A percentile compares a stretch with the other conserved stretches of the same genome.
Evolutionary conservation across 2,329 filamentous ascomycete genomes (phyloP).

Genomic region (Ampelomyces quisqualis): DNA sequence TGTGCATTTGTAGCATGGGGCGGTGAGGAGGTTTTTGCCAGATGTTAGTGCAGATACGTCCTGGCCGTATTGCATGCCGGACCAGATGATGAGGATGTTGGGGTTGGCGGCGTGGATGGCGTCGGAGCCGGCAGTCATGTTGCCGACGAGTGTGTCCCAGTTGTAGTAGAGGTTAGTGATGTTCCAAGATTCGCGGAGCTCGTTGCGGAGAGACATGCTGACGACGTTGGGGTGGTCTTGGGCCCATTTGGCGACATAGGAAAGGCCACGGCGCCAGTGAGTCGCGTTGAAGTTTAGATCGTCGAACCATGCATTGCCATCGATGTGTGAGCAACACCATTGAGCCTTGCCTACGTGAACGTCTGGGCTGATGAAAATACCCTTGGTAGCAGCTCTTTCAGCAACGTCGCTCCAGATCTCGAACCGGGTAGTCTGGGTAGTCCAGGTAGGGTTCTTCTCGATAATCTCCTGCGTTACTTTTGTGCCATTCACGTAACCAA

Average conservation of each 20-base stretch:
- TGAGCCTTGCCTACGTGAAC: constrained; percentile 36
- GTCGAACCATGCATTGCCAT: constrained; percentile 63
- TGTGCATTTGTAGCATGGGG: constrained; percentile 45
- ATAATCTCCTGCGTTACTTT: constrained; percentile 43
- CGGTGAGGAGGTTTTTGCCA: constrained; percentile 41
- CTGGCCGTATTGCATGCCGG: constrained; percentile 56
- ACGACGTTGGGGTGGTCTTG: constrained; percentile 53
- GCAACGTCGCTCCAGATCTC: constrained; percentile 40
- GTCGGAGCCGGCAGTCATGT: constrained; percentile 52
- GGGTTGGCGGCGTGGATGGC: constrained; percentile 56
- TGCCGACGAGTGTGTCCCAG: constrained; percentile 38
- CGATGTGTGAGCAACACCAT: constrained; percentile 43
- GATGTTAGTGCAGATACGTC: constrained; percentile 51
- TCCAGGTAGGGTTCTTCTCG: constrained; percentile 42
- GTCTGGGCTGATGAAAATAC: constrained; percentile 36
- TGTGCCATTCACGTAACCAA: constrained; percentile 45
- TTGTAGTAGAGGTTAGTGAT: constrained; percentile 32
- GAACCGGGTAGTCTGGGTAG: constrained; percentile 43
- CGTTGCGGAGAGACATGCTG: constrained; percentile 60
- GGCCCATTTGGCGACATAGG: constrained; percentile 56
- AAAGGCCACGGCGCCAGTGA: constrained; percentile 56
- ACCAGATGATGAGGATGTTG: constrained; percentile 56
- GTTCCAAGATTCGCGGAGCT: constrained; percentile 48
- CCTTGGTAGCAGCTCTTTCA: constrained; percentile 29
- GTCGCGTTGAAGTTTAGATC: constrained; percentile 56